These are phyloP conservation scores for Eutrema salsugineum DNA, from an alignment of 441 rosid species.

Conservation along the genomic window DNA sequence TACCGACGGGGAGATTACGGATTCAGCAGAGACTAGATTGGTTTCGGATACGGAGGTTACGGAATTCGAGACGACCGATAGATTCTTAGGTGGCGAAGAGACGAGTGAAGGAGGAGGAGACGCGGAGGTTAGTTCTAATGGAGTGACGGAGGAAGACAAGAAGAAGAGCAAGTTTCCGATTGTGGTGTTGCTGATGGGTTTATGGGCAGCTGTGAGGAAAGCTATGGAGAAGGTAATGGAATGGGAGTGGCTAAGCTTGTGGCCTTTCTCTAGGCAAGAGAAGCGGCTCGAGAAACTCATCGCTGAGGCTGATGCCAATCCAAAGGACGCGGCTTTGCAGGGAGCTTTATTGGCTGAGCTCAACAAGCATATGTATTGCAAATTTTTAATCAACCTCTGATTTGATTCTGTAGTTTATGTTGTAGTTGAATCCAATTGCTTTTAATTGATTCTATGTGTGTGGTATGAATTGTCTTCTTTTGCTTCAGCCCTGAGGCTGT, in stretches of 20 bases:
- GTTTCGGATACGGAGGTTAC: conserved; percentile 14
- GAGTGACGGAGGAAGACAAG: conserved; percentile 23
- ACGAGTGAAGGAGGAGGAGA: conserved; percentile 19
- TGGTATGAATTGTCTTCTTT: conserved; percentile 4
- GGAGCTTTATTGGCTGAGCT: conserved; percentile 76
- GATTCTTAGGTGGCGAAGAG: conserved; percentile 14
- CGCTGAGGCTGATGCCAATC: conserved; percentile 87
- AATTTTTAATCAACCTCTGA: background rate
- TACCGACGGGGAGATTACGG: background rate
- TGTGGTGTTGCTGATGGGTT: conserved; percentile 55
- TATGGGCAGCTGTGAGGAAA: conserved; percentile 55
- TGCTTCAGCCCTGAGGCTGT: conserved; percentile 78
- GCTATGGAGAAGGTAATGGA: conserved; percentile 50
- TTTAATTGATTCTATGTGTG: background rate
- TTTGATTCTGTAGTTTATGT: background rate
- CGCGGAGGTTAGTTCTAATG: conserved; percentile 14
- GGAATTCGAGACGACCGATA: conserved; percentile 19
- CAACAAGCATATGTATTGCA: conserved; percentile 71
- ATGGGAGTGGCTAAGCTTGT: conserved; percentile 68
- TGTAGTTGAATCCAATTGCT: background rate
- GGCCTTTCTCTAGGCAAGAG: conserved; percentile 75
- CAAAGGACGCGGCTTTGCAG: conserved; percentile 70
- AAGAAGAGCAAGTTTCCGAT: conserved; percentile 35
- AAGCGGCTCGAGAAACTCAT: conserved; percentile 66
- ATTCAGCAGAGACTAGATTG: conserved; percentile 12